phyloP scores from a whole-genome alignment of 1,284 basidiomycete species.

The Ganoderma lucidum region DNA sequence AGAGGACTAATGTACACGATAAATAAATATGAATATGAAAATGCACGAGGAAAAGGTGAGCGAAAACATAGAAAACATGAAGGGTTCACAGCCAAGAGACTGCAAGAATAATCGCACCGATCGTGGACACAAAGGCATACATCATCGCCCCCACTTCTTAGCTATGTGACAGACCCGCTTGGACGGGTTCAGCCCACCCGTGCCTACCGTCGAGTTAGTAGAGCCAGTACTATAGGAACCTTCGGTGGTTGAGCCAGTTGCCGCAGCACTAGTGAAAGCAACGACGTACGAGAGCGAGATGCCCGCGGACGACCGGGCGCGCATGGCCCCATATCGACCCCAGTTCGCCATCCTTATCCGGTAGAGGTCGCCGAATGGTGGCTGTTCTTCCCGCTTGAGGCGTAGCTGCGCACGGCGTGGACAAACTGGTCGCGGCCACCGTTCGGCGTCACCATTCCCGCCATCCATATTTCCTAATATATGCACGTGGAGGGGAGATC shows the following conservation, averaged over 20 bases:
- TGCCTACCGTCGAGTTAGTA: not conserved
- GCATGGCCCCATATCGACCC: slow-evolving; percentile 49
- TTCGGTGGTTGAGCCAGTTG: no score
- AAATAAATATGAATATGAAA: no score
- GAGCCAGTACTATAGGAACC: not conserved
- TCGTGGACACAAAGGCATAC: not conserved
- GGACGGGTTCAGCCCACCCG: not conserved
- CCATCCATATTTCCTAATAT: slow-evolving; percentile 73
- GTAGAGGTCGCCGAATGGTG: slow-evolving; percentile 69
- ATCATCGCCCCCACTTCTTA: not conserved
- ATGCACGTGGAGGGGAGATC: no score
- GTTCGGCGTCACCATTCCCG: slow-evolving; percentile 58
- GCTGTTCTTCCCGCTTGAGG: slow-evolving; percentile 55
- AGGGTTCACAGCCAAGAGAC: no score
- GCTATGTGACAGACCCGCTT: not conserved
- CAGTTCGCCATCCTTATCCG: slow-evolving; percentile 54
- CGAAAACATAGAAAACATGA: no score
- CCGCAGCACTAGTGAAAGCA: no score
- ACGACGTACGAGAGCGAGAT: slow-evolving; percentile 51
- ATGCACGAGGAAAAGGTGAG: no score
- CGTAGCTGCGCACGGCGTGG: slow-evolving; percentile 58
- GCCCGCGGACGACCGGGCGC: slow-evolving; percentile 67
- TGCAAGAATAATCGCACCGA: not conserved
- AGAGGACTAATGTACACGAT: no score
- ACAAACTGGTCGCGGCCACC: slow-evolving; percentile 61